phyloP scores from a whole-genome alignment of 2,329 filamentous ascomycete genomes.

The Westerdykella aurantiaca region DNA sequence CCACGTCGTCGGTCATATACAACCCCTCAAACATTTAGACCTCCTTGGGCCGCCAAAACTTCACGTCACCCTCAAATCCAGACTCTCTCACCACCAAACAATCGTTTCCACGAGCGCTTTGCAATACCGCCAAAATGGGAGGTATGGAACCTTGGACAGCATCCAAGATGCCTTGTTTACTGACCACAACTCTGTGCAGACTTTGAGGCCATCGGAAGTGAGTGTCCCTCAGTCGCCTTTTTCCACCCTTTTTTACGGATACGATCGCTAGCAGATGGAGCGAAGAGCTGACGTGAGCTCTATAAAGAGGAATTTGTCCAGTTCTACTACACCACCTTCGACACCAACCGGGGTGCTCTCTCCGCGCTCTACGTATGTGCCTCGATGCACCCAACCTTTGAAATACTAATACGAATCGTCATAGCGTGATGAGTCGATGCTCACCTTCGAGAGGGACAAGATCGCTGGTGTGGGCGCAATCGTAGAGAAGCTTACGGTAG shows the following conservation, averaged over 20 bases:
- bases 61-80: too few relatives aligned
- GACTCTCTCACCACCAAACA: too few relatives aligned
- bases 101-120: too few relatives aligned
- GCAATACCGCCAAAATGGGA: background rate
- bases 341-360: conserved; percentile 61
- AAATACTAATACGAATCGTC: background rate
- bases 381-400: conserved; percentile 1
- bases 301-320: conserved; percentile 72
- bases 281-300: too few relatives aligned
- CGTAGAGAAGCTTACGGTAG: conserved; percentile 73
- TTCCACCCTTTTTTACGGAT: background rate
- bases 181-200: conserved; percentile 1
- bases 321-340: conserved; percentile 89
- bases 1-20: background rate
- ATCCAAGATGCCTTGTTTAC: background rate
- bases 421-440: conserved; percentile 78
- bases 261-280: background rate
- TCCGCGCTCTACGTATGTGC: conserved; percentile 70
- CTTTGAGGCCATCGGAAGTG: conserved; percentile 8
- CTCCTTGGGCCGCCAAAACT: background rate
- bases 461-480: conserved; percentile 61
- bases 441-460: conserved; percentile 79
- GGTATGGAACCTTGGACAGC: background rate
- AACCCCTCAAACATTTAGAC: background rate
- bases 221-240: background rate